Conservation (phyloP, 768 basidiomycete species). For the Russula lepida region DNA sequence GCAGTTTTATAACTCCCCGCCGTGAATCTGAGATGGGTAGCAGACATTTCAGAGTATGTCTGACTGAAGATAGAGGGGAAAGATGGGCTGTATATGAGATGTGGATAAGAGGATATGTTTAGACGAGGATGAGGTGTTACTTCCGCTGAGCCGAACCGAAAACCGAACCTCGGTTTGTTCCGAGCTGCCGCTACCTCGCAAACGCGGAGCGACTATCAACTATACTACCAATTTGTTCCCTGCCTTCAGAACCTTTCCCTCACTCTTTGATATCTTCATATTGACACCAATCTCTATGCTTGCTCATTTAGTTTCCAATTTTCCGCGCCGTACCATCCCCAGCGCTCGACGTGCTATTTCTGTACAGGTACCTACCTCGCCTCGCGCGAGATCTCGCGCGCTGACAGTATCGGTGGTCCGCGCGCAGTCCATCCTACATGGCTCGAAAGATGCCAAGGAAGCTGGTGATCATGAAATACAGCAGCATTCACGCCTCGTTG, state of each 20-base stretch:
- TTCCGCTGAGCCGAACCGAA: neutral
- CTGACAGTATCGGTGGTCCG: conserved; percentile 22
- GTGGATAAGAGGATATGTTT: conserved; percentile 29
- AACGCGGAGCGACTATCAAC: too few relatives aligned
- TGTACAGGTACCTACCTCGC: conserved; percentile 27
- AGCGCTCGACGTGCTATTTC: conserved; percentile 25
- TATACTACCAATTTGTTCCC: too few relatives aligned
- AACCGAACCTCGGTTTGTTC: neutral
- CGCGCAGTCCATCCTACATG: conserved; percentile 76
- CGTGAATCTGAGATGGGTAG: conserved; percentile 13
- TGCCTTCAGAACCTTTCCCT: too few relatives aligned
- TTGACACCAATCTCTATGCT: conserved; percentile 21
- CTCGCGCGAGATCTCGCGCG: conserved; percentile 17
- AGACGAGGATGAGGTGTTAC: neutral
- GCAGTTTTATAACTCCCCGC: neutral
- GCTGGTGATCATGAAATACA: conserved; percentile 67
- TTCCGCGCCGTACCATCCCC: conserved; percentile 18
- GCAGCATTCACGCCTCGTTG: conserved; percentile 84
- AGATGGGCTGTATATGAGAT: conserved; percentile 35
- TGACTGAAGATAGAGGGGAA: conserved; percentile 24
- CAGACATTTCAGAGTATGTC: conserved; percentile 28
- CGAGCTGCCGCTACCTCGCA: neutral
- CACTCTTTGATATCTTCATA: neutral
- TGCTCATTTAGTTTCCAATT: conserved; percentile 19
- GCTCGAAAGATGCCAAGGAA: conserved; percentile 83